These are phyloP conservation scores for Irpex rosettiformis DNA, from an alignment of 1,284 basidiomycete species.

Conservation along the genomic window DNA sequence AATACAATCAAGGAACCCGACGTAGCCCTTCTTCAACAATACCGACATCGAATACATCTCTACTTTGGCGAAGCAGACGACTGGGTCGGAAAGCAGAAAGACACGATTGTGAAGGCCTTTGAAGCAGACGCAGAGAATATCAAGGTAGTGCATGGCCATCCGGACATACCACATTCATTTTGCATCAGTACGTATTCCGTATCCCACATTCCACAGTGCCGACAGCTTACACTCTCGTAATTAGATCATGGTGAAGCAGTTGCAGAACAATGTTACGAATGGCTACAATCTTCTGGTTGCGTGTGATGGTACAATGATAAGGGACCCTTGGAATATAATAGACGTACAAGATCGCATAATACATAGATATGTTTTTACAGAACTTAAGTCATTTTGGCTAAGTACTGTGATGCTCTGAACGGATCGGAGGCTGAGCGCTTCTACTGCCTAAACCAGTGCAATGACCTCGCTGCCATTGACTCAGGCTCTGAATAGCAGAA, in stretches of 20 bases:
- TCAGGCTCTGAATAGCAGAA: too few species aligned
- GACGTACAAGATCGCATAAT: too few species aligned
- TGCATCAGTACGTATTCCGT: constrained; percentile 49
- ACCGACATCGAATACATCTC: constrained; percentile 41
- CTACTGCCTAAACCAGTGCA: too few species aligned
- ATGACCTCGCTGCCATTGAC: too few species aligned
- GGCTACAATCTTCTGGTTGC: constrained; percentile 31
- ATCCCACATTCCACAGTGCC: constrained; percentile 3
- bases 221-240: neutral
- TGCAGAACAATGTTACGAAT: constrained; percentile 44
- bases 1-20: constrained; percentile 47
- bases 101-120: constrained; percentile 36
- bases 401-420: too few species aligned
- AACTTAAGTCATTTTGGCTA: too few species aligned
- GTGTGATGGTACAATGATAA: too few species aligned
- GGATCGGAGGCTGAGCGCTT: too few species aligned
- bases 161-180: constrained; percentile 57
- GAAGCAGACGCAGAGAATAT: constrained; percentile 29
- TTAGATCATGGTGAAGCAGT: constrained; percentile 49
- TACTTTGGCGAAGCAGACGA: constrained; percentile 54
- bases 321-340: too few species aligned
- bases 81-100: constrained; percentile 55
- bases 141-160: constrained; percentile 40
- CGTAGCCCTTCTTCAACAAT: constrained; percentile 32
- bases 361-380: too few species aligned